phyloP scores from a whole-genome alignment of 441 rosid species.

The Isatis lusitanica region DNA sequence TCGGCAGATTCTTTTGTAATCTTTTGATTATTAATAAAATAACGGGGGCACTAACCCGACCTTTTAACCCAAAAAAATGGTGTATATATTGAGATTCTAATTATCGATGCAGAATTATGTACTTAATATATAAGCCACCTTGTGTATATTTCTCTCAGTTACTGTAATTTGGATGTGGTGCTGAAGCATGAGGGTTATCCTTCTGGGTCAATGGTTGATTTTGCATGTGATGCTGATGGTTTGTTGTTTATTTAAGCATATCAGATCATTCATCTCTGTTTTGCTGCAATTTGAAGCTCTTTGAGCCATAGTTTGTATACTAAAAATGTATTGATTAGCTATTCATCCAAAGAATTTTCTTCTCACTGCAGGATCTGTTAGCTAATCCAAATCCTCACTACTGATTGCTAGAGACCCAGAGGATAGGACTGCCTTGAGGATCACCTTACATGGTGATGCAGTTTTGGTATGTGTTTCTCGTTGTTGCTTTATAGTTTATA shows the following conservation, averaged over 20 bases:
- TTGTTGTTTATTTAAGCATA: slow-evolving; percentile 9
- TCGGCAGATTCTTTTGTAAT: too few relatives aligned
- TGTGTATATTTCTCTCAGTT: neutral
- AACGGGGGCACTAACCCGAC: too few relatives aligned
- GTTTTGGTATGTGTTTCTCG: slow-evolving; percentile 47
- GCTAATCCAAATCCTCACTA: slow-evolving; percentile 82
- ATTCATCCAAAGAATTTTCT: slow-evolving; percentile 4
- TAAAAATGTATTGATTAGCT: neutral
- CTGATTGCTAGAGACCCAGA: slow-evolving; percentile 82
- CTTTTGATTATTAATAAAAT: too few relatives aligned
- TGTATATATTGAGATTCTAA: too few relatives aligned
- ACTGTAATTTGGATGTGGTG: slow-evolving; percentile 10
- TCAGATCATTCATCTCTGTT: neutral
- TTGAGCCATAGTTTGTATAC: neutral
- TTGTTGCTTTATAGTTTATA: neutral
- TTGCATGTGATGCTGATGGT: slow-evolving; percentile 87
- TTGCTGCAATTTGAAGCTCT: neutral
- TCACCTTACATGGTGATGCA: slow-evolving; percentile 88
- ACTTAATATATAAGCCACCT: too few relatives aligned
- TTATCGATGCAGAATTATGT: too few relatives aligned
- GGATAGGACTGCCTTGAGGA: slow-evolving; percentile 78
- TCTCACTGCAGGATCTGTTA: slow-evolving; percentile 58
- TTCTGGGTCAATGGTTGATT: slow-evolving; percentile 88
- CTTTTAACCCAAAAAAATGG: too few relatives aligned
- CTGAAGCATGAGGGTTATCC: slow-evolving; percentile 74